Conservation (phyloP, 2,329 filamentous ascomycete species). For the Zymoseptoria tritici region DNA sequence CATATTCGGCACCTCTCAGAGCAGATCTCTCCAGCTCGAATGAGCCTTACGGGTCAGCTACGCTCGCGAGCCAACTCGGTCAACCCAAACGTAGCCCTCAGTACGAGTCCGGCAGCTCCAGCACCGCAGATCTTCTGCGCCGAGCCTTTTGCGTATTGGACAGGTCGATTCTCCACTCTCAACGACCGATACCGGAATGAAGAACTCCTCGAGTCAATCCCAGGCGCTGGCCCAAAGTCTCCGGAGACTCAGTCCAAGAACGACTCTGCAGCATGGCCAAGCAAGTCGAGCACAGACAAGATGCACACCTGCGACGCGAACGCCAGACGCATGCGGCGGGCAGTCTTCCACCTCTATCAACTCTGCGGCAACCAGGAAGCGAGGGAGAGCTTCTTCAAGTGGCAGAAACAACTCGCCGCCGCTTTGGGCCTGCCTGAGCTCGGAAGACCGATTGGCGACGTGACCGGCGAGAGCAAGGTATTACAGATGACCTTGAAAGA, state of each 20-base stretch:
- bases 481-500: constrained; percentile 17
- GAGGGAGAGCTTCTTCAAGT: constrained; percentile 23
- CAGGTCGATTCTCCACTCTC: constrained; percentile 52
- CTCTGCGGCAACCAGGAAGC: constrained; percentile 26
- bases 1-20: constrained; percentile 1
- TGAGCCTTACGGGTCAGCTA: background rate
- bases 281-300: constrained; percentile 20
- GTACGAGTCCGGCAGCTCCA: background rate
- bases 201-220: constrained; percentile 26
- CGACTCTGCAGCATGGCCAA: background rate
- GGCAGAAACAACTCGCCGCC: constrained; percentile 23
- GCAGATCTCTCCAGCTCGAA: background rate
- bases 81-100: background rate
- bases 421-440: constrained; percentile 19
- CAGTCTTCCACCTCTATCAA: constrained; percentile 22
- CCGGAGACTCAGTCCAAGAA: background rate
- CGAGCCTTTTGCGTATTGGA: constrained; percentile 50
- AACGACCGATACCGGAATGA: constrained; percentile 49
- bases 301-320: constrained; percentile 25
- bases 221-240: background rate
- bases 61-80: background rate
- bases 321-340: constrained; percentile 22
- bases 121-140: constrained; percentile 4
- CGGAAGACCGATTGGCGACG: constrained; percentile 6
- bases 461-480: constrained; percentile 7